Conservation (phyloP, 495 filamentous ascomycete species). For the Penicillium subrubescens region DNA sequence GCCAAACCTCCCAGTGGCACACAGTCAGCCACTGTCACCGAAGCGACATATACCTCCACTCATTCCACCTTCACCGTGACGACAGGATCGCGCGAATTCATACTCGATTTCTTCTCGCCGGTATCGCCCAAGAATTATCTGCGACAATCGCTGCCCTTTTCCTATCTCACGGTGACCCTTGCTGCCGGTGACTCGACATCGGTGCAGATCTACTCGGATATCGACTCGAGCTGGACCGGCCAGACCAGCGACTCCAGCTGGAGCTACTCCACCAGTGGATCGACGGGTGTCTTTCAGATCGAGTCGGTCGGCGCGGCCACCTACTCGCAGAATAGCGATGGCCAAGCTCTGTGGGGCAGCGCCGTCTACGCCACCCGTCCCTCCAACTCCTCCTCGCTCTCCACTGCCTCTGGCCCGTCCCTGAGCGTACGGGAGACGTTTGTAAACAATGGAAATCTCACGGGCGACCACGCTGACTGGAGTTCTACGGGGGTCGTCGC, state of each 20-base stretch:
- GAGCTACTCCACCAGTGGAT: conserved; percentile 27
- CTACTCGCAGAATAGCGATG: conserved; percentile 33
- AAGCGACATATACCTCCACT: conserved; percentile 42
- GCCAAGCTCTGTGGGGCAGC: conserved; percentile 45
- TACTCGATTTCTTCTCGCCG: conserved; percentile 70
- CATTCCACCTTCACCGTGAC: conserved; percentile 41
- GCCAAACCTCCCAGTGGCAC: conserved; percentile 20
- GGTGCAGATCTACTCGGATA: conserved; percentile 47
- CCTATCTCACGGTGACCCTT: conserved; percentile 71
- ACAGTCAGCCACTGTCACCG: conserved; percentile 33
- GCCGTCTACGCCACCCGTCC: conserved; percentile 42
- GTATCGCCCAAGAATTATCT: conserved; percentile 78
- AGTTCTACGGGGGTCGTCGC: conserved; percentile 32
- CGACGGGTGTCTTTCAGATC: conserved; percentile 35
- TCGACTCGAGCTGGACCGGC: conserved; percentile 48
- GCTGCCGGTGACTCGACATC: conserved; percentile 21
- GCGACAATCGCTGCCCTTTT: conserved; percentile 75
- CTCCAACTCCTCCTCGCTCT: conserved; percentile 20
- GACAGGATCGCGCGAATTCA: conserved; percentile 37
- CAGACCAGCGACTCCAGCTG: conserved; percentile 32
- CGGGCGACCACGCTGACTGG: conserved; percentile 27
- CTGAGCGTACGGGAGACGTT: conserved; percentile 32
- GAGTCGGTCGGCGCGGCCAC: conserved; percentile 22
- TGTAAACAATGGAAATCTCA: conserved; percentile 32
- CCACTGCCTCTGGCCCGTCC: conserved; percentile 28